Evolutionary conservation across 2,329 filamentous ascomycete genomes (phyloP).

Genomic region (Helicocarpus griseus): DNA sequence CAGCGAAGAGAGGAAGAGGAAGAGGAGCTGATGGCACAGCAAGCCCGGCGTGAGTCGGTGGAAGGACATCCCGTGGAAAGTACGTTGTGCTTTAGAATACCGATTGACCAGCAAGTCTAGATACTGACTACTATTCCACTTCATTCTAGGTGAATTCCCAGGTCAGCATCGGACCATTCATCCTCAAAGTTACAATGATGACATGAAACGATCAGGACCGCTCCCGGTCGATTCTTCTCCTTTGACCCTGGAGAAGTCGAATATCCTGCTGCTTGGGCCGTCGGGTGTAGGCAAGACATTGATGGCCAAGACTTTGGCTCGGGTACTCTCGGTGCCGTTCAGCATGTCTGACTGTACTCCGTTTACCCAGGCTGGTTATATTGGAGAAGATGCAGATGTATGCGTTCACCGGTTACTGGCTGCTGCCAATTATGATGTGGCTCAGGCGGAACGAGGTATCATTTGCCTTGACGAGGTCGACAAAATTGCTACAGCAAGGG

Average conservation of each 20-base stretch:
- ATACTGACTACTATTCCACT: neutral
- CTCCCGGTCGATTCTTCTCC: constrained; percentile 42
- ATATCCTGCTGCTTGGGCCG: constrained; percentile 79
- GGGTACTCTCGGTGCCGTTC: constrained; percentile 89
- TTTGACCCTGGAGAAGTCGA: constrained; percentile 87
- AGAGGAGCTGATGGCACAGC: constrained; percentile 62
- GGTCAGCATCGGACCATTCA: constrained; percentile 48
- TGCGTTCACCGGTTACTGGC: constrained; percentile 86
- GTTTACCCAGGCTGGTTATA: constrained; percentile 93
- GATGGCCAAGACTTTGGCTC: constrained; percentile 79
- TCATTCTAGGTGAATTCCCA: constrained; percentile 48
- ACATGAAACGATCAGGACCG: constrained; percentile 16
- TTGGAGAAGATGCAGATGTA: constrained; percentile 93
- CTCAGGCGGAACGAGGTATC: constrained; percentile 78
- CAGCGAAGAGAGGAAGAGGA: constrained; percentile 70
- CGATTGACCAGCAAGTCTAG: neutral
- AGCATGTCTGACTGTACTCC: constrained; percentile 93
- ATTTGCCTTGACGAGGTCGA: constrained; percentile 96
- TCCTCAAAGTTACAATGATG: constrained; percentile 16
- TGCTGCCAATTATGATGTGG: constrained; percentile 80
- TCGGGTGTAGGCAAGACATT: constrained; percentile 95
- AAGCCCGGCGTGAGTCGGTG: constrained; percentile 58
- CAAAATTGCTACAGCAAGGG: constrained; percentile 85
- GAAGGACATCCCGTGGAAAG: constrained; percentile 71
- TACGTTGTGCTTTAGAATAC: constrained; percentile 23